Conservation (phyloP, 768 basidiomycete species). For the Harrya chromipes region DNA sequence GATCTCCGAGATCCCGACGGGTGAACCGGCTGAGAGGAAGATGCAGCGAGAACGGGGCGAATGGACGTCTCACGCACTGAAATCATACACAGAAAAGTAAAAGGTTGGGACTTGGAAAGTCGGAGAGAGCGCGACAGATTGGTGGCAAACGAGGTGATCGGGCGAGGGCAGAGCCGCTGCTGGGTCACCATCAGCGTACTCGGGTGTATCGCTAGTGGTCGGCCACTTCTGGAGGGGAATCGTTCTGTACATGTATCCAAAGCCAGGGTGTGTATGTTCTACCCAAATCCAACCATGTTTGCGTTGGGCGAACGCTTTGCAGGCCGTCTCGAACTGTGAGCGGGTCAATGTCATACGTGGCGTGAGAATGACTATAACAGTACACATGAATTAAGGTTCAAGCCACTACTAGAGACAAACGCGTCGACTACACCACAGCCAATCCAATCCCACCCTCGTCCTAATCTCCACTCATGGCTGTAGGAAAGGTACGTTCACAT, state of each 20-base stretch:
- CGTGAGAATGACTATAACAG: conserved; percentile 44
- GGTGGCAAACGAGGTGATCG: conserved; percentile 45
- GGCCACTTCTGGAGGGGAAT: conserved; percentile 20
- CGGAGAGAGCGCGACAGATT: conserved; percentile 73
- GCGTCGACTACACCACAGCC: conserved; percentile 48
- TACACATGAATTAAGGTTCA: conserved; percentile 53
- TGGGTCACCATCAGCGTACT: conserved; percentile 38
- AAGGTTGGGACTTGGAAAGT: conserved; percentile 82
- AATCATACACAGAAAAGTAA: conserved; percentile 70
- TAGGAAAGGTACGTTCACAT: conserved; percentile 68
- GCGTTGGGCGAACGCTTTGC: conserved; percentile 46
- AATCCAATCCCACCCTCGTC: conserved; percentile 46
- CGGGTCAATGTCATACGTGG: conserved; percentile 44
- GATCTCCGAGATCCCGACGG: conserved; percentile 55
- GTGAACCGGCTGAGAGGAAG: conserved; percentile 54
- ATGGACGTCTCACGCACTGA: conserved; percentile 50
- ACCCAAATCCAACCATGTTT: conserved; percentile 56
- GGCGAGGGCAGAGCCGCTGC: conserved; percentile 31
- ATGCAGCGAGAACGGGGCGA: conserved; percentile 14
- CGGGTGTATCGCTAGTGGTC: conserved; percentile 10
- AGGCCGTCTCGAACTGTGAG: conserved; percentile 56
- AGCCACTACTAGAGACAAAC: conserved; percentile 56
- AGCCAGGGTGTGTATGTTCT: conserved; percentile 47
- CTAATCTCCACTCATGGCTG: conserved; percentile 65
- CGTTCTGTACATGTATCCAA: conserved; percentile 49